Percentiles rank a stretch among this genome's conserved stretches.
Conservation (phyloP, 2,329 filamentous ascomycete species). For the Pseudopyrenochaeta lycopersici region DNA sequence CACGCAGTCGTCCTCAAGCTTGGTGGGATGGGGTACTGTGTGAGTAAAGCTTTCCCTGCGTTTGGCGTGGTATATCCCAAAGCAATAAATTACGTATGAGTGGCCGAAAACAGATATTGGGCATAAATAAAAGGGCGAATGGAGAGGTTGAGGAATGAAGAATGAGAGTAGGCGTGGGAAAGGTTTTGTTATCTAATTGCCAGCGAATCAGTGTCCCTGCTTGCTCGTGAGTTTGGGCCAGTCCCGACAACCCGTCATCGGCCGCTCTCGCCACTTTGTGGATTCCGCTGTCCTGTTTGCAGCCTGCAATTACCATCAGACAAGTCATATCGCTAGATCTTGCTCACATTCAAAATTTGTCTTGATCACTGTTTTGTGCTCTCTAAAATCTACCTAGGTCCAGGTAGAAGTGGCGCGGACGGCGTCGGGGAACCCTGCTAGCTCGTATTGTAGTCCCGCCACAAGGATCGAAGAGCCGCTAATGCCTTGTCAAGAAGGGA, state of each 20-base stretch:
- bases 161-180: constrained; percentile 8
- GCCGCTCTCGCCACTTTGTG: constrained; percentile 11
- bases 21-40: constrained; percentile 10
- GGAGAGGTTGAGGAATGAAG: constrained; percentile 8
- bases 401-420: constrained; percentile 6
- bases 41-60: constrained; percentile 23
- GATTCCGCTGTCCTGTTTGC: constrained; percentile 1
- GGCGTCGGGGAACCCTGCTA: constrained; percentile 11
- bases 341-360: not conserved
- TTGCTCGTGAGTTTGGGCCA: constrained; percentile 7
- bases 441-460: not conserved
- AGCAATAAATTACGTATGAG: constrained; percentile 3
- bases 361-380: not conserved
- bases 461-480: not conserved
- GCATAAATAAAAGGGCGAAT: constrained; percentile 4
- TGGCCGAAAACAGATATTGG: constrained; percentile 8
- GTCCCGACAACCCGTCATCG: constrained; percentile 8
- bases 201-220: constrained; percentile 9
- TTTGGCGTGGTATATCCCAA: constrained; percentile 13
- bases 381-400: constrained; percentile 2
- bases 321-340: not conserved
- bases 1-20: constrained; percentile 25
- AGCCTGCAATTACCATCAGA: not conserved
- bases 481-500: not conserved
- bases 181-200: constrained; percentile 1